Conservation (phyloP, 306 rosid species). For the Vicia sativa region DNA sequence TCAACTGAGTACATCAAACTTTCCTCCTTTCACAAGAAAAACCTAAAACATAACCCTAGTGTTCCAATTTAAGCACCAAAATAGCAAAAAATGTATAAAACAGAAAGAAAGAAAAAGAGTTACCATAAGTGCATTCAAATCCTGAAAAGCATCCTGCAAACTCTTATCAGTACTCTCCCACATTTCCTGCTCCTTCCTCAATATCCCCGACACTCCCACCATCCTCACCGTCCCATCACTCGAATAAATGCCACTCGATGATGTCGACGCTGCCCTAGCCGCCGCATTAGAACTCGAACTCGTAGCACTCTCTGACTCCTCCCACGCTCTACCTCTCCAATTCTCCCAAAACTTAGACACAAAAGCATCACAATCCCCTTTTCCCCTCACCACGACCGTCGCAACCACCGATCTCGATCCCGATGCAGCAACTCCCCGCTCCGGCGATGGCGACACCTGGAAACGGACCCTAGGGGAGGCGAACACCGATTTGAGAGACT, state of each 20-base stretch:
- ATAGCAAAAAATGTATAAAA: neutral
- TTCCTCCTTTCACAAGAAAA: conserved; percentile 19
- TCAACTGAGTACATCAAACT: conserved; percentile 3
- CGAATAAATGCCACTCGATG: conserved; percentile 60
- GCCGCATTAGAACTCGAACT: conserved; percentile 38
- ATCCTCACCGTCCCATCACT: conserved; percentile 88
- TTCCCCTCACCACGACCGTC: conserved; percentile 76
- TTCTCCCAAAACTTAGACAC: conserved; percentile 73
- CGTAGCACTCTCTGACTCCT: conserved; percentile 45
- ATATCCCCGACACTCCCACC: conserved; percentile 95
- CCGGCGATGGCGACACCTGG: conserved; percentile 67
- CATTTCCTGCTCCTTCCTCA: conserved; percentile 97
- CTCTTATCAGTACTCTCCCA: conserved; percentile 98
- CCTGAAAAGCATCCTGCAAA: conserved; percentile 97
- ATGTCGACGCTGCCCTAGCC: neutral
- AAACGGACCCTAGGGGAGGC: conserved; percentile 82
- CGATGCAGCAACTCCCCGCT: conserved; percentile 36
- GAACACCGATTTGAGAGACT: conserved; percentile 72
- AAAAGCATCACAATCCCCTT: conserved; percentile 81
- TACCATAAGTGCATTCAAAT: conserved; percentile 93
- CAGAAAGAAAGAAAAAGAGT: neutral
- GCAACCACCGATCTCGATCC: conserved; percentile 57
- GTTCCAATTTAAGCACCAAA: neutral
- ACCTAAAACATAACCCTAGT: conserved; percentile 12
- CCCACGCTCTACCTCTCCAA: conserved; percentile 88